Base-by-base conservation (phyloP, 176 grass and related monocot genomes). In the Oryza meridionalis region DNA sequence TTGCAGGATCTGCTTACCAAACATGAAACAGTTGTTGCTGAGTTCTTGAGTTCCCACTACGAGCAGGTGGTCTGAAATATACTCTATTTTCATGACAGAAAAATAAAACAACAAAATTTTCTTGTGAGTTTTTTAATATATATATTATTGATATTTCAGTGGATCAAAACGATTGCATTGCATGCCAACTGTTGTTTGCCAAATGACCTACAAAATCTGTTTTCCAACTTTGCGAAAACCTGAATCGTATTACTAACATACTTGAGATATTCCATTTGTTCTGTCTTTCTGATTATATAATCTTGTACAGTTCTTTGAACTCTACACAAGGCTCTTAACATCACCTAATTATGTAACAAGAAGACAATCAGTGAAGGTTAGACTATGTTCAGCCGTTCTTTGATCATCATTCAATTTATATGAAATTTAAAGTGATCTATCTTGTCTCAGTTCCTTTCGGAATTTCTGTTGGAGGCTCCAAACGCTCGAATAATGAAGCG, bases 281-380 rank as follows among this genome's bases (percentile, higher is more conserved):
- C 24, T 59, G 0, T 77, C 35, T n/a, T 7, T 64, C 82, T 82
- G 66, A 81, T 75, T 2, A 16, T 67, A 12, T 70, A 69, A 12
- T 83, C 19, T 75, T 92, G 43, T 85, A 19, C 78, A 91, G 89
- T 95, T 92, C 86, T 98, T 98, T 86, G 85, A 92, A 76, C 85
- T 80, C 76, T 94, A 94, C 79, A 85, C 81, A 82, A 92, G 78
- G 79, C 77, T 95, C 32, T 67, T 92, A 83, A 81, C 16, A 75
- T 95, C 93, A 78, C n/a, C 82, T 38, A 92, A 95, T 83, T 95
- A 92, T 92, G 88, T 95, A 26, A 95, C 90, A 77, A 92, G 93
- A 88, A 88, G 90, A 62, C 93, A 95, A 80, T 84, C 90, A 16
- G 69, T 95, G 78, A 95, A 95, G 93, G 90, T 92, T 85, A 88